Evolutionary conservation across 2,329 filamentous ascomycete genomes (phyloP).

Genomic region (Aureobasidium zeae): DNA sequence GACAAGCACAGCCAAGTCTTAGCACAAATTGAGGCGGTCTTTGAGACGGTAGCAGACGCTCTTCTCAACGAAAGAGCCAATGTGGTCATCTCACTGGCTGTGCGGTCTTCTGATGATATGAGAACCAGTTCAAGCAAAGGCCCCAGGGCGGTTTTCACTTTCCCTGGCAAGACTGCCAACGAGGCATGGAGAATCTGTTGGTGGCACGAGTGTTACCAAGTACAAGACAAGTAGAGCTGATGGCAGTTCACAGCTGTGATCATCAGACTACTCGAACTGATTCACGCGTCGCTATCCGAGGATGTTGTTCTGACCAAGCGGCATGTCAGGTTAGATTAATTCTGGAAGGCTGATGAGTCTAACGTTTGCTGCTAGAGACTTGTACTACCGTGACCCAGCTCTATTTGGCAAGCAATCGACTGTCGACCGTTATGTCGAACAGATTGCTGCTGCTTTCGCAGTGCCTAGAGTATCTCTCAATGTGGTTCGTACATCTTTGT

Average conservation of each 20-base stretch:
- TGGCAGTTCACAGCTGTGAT: slow-evolving; percentile 38
- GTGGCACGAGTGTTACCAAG: slow-evolving; percentile 7
- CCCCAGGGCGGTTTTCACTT: slow-evolving; percentile 24
- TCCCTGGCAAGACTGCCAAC: slow-evolving; percentile 45
- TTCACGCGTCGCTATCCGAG: slow-evolving; percentile 43
- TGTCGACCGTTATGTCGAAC: slow-evolving; percentile 65
- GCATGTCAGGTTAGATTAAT: slow-evolving; percentile 27
- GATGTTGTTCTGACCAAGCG: slow-evolving; percentile 48
- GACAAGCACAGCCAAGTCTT: slow-evolving; percentile 30
- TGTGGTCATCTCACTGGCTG: slow-evolving; percentile 41
- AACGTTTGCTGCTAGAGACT: slow-evolving; percentile 48
- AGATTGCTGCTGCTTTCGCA: slow-evolving; percentile 60
- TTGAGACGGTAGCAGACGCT: slow-evolving; percentile 44
- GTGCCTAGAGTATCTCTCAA: slow-evolving; percentile 57
- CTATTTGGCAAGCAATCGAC: slow-evolving; percentile 60
- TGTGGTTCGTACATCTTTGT: slow-evolving; percentile 47
- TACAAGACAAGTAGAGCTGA: slow-evolving; percentile 11
- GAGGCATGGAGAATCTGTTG: slow-evolving; percentile 52
- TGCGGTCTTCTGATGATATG: background rate
- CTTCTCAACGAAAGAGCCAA: slow-evolving; percentile 37
- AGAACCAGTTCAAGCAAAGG: background rate
- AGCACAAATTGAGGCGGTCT: slow-evolving; percentile 46
- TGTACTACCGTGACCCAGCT: slow-evolving; percentile 68
- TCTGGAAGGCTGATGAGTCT: background rate
- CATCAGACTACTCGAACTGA: slow-evolving; percentile 46